These are phyloP conservation scores for Coleophoma crateriformis DNA, from an alignment of 2,329 filamentous ascomycete species.

Conservation along the genomic window DNA sequence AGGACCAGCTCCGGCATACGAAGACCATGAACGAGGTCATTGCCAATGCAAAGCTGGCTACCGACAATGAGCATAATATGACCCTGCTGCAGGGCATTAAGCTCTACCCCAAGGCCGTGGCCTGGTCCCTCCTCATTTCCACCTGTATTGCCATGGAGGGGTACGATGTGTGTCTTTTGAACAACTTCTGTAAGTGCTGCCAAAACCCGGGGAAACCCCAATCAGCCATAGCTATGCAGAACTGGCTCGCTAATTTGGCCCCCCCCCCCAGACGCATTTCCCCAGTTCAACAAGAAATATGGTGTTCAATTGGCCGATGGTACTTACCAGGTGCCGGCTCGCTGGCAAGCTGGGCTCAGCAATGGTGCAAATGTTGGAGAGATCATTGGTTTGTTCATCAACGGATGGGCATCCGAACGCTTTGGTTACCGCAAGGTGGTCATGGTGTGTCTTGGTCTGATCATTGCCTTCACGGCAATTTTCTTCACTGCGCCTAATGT, in stretches of 20 bases:
- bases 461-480: conserved; percentile 41
- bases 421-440: conserved; percentile 47
- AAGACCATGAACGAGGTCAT: not conserved
- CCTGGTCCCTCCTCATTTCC: conserved; percentile 27
- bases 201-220: no score
- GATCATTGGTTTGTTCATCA: conserved; percentile 44
- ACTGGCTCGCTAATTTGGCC: conserved; percentile 8
- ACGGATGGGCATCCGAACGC: conserved; percentile 42
- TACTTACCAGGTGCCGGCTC: conserved; percentile 26
- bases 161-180: conserved; percentile 57
- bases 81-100: conserved; percentile 2
- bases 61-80: conserved; percentile 3
- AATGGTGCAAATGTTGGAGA: conserved; percentile 28
- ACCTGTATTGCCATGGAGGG: conserved; percentile 62
- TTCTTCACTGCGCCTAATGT: conserved; percentile 45
- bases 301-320: conserved; percentile 24
- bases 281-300: conserved; percentile 29
- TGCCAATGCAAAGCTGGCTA: not conserved
- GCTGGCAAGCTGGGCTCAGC: conserved; percentile 29
- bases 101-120: conserved; percentile 5
- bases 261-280: conserved; percentile 21
- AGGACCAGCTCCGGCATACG: not conserved
- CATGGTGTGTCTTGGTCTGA: conserved; percentile 37
- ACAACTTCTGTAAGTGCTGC: conserved; percentile 20
- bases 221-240: not conserved